Conservation (phyloP, 2,329 filamentous ascomycete genomes). For the Colletotrichum orbiculare region DNA sequence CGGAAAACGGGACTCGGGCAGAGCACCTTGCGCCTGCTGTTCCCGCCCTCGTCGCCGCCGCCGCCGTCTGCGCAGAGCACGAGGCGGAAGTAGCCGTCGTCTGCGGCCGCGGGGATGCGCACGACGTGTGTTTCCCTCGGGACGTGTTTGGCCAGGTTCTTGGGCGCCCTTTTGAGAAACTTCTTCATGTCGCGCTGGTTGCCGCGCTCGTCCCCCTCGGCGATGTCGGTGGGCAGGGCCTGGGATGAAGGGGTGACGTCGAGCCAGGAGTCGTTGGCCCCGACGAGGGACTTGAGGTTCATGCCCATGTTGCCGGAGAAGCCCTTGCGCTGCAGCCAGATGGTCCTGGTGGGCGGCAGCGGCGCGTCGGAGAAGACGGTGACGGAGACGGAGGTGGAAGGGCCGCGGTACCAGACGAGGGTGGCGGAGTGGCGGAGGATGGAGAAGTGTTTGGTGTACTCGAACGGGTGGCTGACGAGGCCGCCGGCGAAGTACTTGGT, state of each 20-base stretch:
- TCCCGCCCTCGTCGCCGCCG: slow-evolving; percentile 38
- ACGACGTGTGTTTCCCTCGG: slow-evolving; percentile 73
- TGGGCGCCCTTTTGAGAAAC: slow-evolving; percentile 68
- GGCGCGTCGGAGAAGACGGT: slow-evolving; percentile 71
- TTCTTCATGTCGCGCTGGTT: slow-evolving; percentile 75
- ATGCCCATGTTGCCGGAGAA: slow-evolving; percentile 77
- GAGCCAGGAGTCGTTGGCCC: slow-evolving; percentile 70
- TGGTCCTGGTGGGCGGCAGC: slow-evolving; percentile 65
- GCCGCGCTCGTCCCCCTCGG: slow-evolving; percentile 68
- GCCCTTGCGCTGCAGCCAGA: slow-evolving; percentile 77
- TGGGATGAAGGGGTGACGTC: slow-evolving; percentile 71
- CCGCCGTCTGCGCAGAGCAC: slow-evolving; percentile 68
- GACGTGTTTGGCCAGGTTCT: slow-evolving; percentile 57
- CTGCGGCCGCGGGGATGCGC: slow-evolving; percentile 70
- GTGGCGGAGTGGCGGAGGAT: slow-evolving; percentile 74
- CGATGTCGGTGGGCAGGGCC: slow-evolving; percentile 59
- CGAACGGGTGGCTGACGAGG: slow-evolving; percentile 70
- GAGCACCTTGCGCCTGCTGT: slow-evolving; percentile 64
- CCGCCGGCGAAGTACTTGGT: slow-evolving; percentile 74
- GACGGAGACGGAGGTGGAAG: slow-evolving; percentile 71
- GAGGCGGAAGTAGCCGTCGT: slow-evolving; percentile 76
- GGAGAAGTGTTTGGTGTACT: slow-evolving; percentile 73
- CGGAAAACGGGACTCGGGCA: slow-evolving; percentile 76
- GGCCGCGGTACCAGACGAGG: slow-evolving; percentile 74
- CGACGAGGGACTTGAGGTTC: slow-evolving; percentile 71